phyloP scores from a whole-genome alignment of 2,329 filamentous ascomycete species.

The Shiraia bambusicola region DNA sequence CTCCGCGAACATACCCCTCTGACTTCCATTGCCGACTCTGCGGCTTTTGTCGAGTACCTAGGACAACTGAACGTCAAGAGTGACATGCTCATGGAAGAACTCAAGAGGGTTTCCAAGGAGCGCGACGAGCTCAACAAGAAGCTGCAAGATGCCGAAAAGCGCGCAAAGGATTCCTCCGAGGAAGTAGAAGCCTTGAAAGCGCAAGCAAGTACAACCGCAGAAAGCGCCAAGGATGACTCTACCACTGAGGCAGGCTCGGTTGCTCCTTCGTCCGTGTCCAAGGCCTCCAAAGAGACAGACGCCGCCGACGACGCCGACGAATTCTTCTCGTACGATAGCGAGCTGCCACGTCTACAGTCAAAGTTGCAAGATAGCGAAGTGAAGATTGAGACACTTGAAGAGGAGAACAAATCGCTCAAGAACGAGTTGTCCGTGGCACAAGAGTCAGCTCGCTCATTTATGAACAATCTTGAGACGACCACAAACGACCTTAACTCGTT shows the following conservation, averaged over 20 bases:
- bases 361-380: constrained; percentile 70
- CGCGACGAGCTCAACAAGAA: constrained; percentile 79
- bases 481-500: constrained; percentile 63
- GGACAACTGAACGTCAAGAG: constrained; percentile 81
- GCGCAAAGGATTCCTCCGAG: constrained; percentile 61
- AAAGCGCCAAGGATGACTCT: constrained; percentile 28
- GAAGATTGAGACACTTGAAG: constrained; percentile 70
- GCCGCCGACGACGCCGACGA: constrained; percentile 59
- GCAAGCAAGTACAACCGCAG: constrained; percentile 15
- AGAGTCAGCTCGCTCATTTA: constrained; percentile 58
- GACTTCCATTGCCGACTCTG: constrained; percentile 82
- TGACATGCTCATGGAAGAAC: constrained; percentile 91
- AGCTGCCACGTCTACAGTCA: constrained; percentile 77
- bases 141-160: constrained; percentile 67
- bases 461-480: constrained; percentile 65
- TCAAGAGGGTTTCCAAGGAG: constrained; percentile 82
- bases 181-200: constrained; percentile 61
- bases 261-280: constrained; percentile 28
- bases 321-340: constrained; percentile 90
- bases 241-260: constrained; percentile 28
- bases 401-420: constrained; percentile 68
- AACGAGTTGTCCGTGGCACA: constrained; percentile 70
- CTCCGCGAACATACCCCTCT: constrained; percentile 91
- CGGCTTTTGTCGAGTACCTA: constrained; percentile 83
- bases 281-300: constrained; percentile 26